These are phyloP conservation scores for Balamuthia mandrillaris DNA, from an alignment of 208 protist genomes.

Conservation along the genomic window DNA sequence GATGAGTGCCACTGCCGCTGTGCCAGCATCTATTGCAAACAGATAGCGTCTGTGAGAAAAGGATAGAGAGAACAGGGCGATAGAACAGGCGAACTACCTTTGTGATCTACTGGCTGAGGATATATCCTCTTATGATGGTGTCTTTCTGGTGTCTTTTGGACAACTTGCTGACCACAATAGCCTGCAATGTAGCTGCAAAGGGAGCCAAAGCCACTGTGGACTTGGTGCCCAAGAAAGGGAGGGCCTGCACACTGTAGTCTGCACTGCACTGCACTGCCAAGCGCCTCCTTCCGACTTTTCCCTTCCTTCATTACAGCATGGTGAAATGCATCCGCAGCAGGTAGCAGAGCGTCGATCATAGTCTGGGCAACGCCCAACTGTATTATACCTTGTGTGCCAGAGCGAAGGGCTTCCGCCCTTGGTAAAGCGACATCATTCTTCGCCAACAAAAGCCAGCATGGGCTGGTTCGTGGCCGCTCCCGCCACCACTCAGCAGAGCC, in stretches of 20 bases:
- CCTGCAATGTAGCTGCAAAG: not conserved
- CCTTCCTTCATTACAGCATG: not conserved
- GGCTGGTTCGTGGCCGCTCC: conserved; percentile 81
- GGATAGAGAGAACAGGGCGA: too few species aligned
- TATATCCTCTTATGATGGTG: too few species aligned
- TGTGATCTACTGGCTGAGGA: too few species aligned
- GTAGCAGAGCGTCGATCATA: conserved; percentile 32
- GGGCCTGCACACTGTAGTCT: too few species aligned
- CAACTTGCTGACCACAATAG: not conserved
- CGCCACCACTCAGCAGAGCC: conserved; percentile 73
- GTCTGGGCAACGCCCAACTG: conserved; percentile 29
- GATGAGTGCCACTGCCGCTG: not conserved
- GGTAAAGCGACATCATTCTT: not conserved
- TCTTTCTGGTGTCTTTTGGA: too few species aligned
- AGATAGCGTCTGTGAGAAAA: too few species aligned
- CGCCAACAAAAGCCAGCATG: conserved; percentile 79
- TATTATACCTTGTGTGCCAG: not conserved
- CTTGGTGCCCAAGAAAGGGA: too few species aligned
- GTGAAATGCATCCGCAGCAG: not conserved
- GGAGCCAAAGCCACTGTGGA: too few species aligned
- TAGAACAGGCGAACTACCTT: too few species aligned
- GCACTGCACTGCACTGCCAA: too few species aligned
- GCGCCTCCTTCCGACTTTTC: not conserved
- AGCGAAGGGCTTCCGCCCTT: not conserved
- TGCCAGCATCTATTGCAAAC: conserved; percentile 9